phyloP scores from a whole-genome alignment of 805 yeast species.

The Saccharomycopsis sp. region DNA sequence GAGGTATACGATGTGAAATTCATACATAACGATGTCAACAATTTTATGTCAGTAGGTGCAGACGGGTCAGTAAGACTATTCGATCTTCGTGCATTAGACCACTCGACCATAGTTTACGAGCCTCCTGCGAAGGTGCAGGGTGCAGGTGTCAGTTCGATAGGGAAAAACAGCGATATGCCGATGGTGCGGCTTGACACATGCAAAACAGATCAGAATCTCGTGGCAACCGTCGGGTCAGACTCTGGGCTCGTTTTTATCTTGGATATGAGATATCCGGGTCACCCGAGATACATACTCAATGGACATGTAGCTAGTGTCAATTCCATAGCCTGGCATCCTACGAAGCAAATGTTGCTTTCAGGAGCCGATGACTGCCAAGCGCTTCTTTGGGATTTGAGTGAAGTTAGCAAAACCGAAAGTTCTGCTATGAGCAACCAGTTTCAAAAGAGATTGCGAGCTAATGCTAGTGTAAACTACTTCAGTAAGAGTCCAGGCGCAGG shows the following conservation, averaged over 20 bases:
- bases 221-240: conserved; percentile 76
- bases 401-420: not conserved
- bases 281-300: conserved; percentile 63
- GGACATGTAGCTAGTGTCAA: conserved; percentile 68
- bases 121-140: conserved; percentile 35
- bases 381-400: conserved; percentile 53
- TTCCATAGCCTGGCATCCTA: conserved; percentile 79
- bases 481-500: conserved; percentile 3
- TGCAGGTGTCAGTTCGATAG: not conserved
- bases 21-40: conserved; percentile 60
- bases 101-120: conserved; percentile 91
- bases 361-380: conserved; percentile 75
- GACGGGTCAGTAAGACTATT: conserved; percentile 93
- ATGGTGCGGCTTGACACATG: conserved; percentile 72
- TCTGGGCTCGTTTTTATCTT: conserved; percentile 60
- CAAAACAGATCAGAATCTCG: conserved; percentile 69
- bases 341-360: conserved; percentile 49
- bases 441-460: conserved; percentile 3
- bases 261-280: conserved; percentile 84
- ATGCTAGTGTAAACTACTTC: not conserved
- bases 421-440: not conserved
- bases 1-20: conserved; percentile 93
- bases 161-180: conserved; percentile 38
- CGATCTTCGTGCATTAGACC: conserved; percentile 83
- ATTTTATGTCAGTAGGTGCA: conserved; percentile 89